Evolutionary conservation across 352 stramenopile species (phyloP), one percentile per base, ranked within the genome.

Genomic region (Pythium myriotylum): DNA sequence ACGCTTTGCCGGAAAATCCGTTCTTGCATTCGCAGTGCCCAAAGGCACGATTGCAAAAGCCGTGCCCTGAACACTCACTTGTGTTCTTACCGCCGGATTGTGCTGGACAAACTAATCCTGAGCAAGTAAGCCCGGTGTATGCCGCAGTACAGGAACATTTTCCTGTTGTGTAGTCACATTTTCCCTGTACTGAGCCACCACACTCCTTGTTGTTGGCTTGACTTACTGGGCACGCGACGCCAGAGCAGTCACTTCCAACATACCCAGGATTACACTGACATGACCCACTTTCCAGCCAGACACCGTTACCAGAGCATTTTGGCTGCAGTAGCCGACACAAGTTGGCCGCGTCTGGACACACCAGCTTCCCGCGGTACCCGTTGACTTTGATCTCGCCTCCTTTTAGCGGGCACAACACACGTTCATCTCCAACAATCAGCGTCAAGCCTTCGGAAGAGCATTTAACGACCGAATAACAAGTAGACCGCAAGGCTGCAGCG

Each of bases 241-340:
- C 70, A 19, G 79, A 75, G 54, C 86, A 95, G 48, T 89, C 72
- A 16, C 62, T 66, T 10, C 74, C 81, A 9, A 77, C 53, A 48
- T 70, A 83, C 1, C 81, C 80, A 19, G 78, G 67, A 41, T 84
- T 79, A 46, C 83, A 91, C 19, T 85, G 58, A 48, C 81, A 93
- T 2, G 42, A 41, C 10, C 84, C 81, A 49, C 65, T 81, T 0
- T 73, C 48, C 3, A 84, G 62, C 2, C 89, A 67, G 3, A 91
- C 74, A 3, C 84, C 84, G 17, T 77, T 68, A 10, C 81, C 75
- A 0, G 79, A 91, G 57, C 84, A 93, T 48, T 85, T 81, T 54
- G 87, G 76, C 16, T 90, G 72, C 16, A 93, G 51, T 26, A 89
- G 66, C 46, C 88, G 80, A 32, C 84, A 93, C 13, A 91, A 61